Conservation (phyloP, 78 protist genomes). For the Protostelium mycophagum region DNA sequence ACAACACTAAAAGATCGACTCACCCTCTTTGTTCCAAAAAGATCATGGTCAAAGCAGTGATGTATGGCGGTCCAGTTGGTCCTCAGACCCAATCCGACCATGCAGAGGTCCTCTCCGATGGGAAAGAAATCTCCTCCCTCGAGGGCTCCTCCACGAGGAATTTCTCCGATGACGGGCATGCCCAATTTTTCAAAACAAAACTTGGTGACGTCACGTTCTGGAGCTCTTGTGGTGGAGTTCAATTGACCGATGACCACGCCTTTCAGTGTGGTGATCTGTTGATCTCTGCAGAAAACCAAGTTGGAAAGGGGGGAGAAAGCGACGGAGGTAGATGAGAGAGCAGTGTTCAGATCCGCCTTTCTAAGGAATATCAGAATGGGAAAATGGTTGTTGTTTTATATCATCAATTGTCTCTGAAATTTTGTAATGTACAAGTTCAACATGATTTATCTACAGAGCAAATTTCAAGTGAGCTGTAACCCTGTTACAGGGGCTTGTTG, state of each 20-base stretch:
- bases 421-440: too few relatives aligned
- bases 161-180: slow-evolving; percentile 71
- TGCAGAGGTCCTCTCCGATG: slow-evolving; percentile 61
- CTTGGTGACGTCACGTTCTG: slow-evolving; percentile 76
- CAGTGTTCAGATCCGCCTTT: background rate
- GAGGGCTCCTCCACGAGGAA: slow-evolving; percentile 66
- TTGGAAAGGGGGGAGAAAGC: background rate
- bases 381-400: too few relatives aligned
- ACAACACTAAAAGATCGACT: background rate
- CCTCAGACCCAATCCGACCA: slow-evolving; percentile 85
- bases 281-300: background rate
- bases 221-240: slow-evolving; percentile 69
- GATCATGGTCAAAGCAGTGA: slow-evolving; percentile 67
- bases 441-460: background rate
- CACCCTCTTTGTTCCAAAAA: slow-evolving; percentile 66
- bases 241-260: slow-evolving; percentile 78
- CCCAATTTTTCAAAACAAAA: slow-evolving; percentile 74
- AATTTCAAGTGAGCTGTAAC: background rate
- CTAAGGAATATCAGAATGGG: slow-evolving; percentile 4
- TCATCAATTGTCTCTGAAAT: too few relatives aligned
- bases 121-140: slow-evolving; percentile 86
- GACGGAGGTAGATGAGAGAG: background rate
- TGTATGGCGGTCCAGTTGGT: slow-evolving; percentile 67
- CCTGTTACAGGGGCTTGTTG: background rate
- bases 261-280: slow-evolving; percentile 61